Evolutionary conservation across 352 stramenopile species (phyloP), one percentile per base, ranked within the genome.

Genomic region (Phytophthora cactorum): DNA sequence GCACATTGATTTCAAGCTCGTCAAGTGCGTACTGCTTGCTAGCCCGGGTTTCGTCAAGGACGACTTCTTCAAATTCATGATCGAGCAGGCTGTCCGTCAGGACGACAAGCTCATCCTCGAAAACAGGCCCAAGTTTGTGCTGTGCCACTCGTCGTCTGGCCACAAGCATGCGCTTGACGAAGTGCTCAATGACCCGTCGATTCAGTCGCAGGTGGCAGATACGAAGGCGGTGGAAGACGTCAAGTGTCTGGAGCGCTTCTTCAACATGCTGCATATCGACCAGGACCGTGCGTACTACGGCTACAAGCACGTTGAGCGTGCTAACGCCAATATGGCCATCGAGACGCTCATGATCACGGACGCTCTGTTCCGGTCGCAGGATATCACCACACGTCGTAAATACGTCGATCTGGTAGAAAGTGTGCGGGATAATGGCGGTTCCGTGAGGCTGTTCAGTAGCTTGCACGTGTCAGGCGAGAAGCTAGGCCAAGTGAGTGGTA

Each of bases 141-240:
- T 99, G 38, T 97, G 92, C 47, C 95, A 98, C 71, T 86, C 95
- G 46, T 97, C 91, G 1, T 99, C 94, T 25, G 97, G 97, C 25
- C 97, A 99, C 81, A 99, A 99, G 69, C 93, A 99, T 70, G 96
- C 97, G 2, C 86, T 99, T 29, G 96, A 99, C 45, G 96, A 99
- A 84, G 89, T 99, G 28, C 89, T 99, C 52, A 93, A 88, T 14
- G 96, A 99, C 63, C 84, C 93, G 34, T 71, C 78, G 17, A 93
- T 99, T 52, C 89, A 97, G 72, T 88, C 85, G 29, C 89, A 96
- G 70, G 90, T 99, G 49, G 92, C 92, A 1, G 92, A 99, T 66
- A 99, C 97, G 22, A 99, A 99, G 61, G 92, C 93, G 4, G 90
- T 92, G 7, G 86, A 93, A 51, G 93, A 98, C 52, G 92, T 98